Percentiles rank a stretch among this genome's conserved stretches.
phyloP scores from a whole-genome alignment of 495 filamentous ascomycete species.

The Evernia prunastri region DNA sequence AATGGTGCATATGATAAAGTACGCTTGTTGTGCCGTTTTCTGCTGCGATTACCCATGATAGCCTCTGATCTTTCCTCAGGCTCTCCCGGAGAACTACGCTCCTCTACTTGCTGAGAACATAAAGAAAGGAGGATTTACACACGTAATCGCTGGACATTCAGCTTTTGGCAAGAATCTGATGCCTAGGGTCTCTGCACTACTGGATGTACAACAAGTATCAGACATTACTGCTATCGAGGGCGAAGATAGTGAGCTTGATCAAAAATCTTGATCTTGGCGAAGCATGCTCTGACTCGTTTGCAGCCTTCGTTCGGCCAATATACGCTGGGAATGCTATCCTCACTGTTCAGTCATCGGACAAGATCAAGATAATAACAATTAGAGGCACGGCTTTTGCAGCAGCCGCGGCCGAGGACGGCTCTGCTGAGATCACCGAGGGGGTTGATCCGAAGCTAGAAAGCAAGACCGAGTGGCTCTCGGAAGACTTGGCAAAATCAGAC shows the following conservation, averaged over 20 bases:
- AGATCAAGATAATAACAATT: conserved; percentile 83
- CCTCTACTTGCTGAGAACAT: conserved; percentile 90
- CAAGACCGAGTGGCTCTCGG: conserved; percentile 82
- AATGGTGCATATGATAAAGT: conserved; percentile 92
- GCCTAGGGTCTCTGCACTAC: conserved; percentile 88
- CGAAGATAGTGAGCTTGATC: conserved; percentile 61
- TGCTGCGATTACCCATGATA: background rate
- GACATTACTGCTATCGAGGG: conserved; percentile 82
- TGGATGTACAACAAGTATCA: conserved; percentile 88
- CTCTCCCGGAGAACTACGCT: conserved; percentile 91
- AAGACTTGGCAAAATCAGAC: conserved; percentile 86
- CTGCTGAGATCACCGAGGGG: conserved; percentile 43
- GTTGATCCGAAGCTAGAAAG: conserved; percentile 55
- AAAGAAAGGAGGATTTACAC: conserved; percentile 86
- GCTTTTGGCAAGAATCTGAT: conserved; percentile 95
- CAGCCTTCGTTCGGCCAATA: conserved; percentile 88
- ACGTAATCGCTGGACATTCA: conserved; percentile 83
- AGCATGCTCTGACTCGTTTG: background rate
- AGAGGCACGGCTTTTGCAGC: conserved; percentile 79
- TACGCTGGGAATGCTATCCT: conserved; percentile 97
- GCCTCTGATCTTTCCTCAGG: conserved; percentile 42
- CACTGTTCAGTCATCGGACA: conserved; percentile 86
- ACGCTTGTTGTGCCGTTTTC: background rate
- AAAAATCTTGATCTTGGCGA: background rate
- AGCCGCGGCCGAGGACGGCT: conserved; percentile 43